Conservation (phyloP, 2,329 filamentous ascomycete species). For the Penicillium sp. region DNA sequence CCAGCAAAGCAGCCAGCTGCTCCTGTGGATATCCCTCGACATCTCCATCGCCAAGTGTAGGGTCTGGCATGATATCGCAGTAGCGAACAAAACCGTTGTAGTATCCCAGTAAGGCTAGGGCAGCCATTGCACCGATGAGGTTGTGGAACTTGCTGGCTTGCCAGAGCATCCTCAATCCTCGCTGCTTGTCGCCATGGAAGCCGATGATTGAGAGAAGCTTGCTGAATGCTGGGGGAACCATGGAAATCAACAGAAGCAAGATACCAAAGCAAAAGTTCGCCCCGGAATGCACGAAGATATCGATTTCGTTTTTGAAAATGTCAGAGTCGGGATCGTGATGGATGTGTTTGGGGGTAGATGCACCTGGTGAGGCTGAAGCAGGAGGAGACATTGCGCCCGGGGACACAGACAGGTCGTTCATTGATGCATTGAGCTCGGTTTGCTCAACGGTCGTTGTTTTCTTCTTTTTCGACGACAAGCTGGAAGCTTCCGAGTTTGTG, state of each 20-base stretch:
- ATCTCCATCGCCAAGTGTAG: conserved; percentile 48
- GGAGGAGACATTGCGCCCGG: conserved; percentile 17
- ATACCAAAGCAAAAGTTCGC: conserved; percentile 88
- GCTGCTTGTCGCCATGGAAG: conserved; percentile 83
- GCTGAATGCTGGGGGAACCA: conserved; percentile 89
- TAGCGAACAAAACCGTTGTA: conserved; percentile 86
- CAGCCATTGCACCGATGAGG: conserved; percentile 88
- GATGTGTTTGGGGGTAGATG: conserved; percentile 33
- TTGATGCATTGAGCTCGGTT: conserved; percentile 19
- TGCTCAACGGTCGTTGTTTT: conserved; percentile 16
- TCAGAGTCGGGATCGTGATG: conserved; percentile 60
- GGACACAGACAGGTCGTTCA: conserved; percentile 27
- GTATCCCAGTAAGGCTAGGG: conserved; percentile 76
- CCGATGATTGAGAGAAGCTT: conserved; percentile 84
- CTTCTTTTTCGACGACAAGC: conserved; percentile 17
- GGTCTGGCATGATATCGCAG: conserved; percentile 77
- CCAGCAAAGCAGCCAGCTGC: conserved; percentile 67
- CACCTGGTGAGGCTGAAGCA: conserved; percentile 22
- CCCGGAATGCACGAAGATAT: conserved; percentile 86
- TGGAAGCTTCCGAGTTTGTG: conserved; percentile 13
- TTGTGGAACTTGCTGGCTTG: conserved; percentile 81
- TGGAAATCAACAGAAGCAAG: conserved; percentile 81
- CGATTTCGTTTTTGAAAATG: conserved; percentile 72
- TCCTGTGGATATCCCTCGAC: conserved; percentile 71
- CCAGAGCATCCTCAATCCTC: conserved; percentile 86